Base-by-base conservation (phyloP, 352 stramenopile genomes). In the Phytophthora podocarpi region DNA sequence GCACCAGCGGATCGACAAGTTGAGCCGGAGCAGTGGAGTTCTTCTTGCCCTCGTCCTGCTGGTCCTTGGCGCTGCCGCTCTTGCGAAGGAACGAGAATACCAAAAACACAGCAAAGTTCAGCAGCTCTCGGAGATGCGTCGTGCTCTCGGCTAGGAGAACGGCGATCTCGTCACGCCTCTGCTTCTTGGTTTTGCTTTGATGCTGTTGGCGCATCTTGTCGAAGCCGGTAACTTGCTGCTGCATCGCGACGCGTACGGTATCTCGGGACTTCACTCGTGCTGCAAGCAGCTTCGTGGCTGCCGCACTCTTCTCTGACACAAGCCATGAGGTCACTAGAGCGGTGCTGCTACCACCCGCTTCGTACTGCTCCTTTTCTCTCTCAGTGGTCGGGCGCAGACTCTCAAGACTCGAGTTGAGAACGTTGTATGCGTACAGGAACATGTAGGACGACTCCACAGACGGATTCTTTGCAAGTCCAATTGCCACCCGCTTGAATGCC, bases 1-100 rank as follows among this genome's bases (percentile, higher is more conserved):
- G 87, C 24, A 98, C 85, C 57, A 98, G 95, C 13, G 95, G 95
- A 61, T 98, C 93, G 4, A 98, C 73, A 58, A 98, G 88, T 27
- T 73, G 49, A 26, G 71, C 32, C n/a, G 78, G 58, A 18, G 73
- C 55, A 27, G 61, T 65, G 3, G 18, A 49, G 3, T 57, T 64
- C 39, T 61, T 72, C 24, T 70, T 67, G 20, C 13, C 31, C 5
- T 66, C 54, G 5, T 39, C 30, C 13, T 58, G 50, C 15, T 60
- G 43, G 1, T 66, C 55, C 45, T 74, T 71, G 1, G 37, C 42
- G 26, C 45, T 75, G 5, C 66, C 67, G 13, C 46, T 72, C 42
- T 67, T 70, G 27, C 78, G 73, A 1, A 94, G 57, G 49, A 91
- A 85, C n/a, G 82, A 80, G 36, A 87, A 91, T 4, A 93, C 67